phyloP scores from a whole-genome alignment of 1,139 yeast genomes.

The Suhomyces bokatorum region DNA sequence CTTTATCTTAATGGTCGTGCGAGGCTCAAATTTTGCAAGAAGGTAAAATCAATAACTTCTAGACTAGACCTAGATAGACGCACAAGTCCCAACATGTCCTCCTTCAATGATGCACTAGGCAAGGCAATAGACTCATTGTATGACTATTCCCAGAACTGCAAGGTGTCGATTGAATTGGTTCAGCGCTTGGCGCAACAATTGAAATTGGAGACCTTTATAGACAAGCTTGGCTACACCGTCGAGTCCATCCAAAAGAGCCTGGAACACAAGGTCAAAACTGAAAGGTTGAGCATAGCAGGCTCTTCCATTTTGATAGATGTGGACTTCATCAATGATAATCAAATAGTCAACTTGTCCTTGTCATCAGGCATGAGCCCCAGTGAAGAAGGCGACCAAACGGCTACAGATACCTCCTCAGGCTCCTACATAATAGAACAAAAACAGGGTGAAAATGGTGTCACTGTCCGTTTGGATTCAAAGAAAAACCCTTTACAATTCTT shows the following conservation, averaged over 20 bases:
- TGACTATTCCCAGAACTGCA: conserved; percentile 33
- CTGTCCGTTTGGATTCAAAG: conserved; percentile 5
- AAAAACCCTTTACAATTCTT: conserved; percentile 11
- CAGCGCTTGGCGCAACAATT: conserved; percentile 45
- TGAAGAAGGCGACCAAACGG: neutral
- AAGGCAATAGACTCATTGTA: conserved; percentile 34
- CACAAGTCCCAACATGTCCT: conserved; percentile 13
- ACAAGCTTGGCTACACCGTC: conserved; percentile 35
- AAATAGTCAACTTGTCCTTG: conserved; percentile 32
- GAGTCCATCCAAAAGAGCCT: conserved; percentile 17
- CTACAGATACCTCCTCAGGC: conserved; percentile 2
- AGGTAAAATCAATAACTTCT: no score
- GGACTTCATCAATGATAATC: conserved; percentile 33
- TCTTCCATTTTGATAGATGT: conserved; percentile 44
- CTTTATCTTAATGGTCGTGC: no score
- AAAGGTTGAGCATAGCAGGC: conserved; percentile 46
- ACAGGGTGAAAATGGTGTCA: conserved; percentile 5
- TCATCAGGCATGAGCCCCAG: conserved; percentile 23
- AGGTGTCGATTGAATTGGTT: conserved; percentile 39
- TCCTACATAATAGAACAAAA: conserved; percentile 3
- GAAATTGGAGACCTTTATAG: conserved; percentile 46
- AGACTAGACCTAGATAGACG: neutral
- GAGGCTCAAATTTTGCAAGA: no score
- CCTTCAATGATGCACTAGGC: conserved; percentile 25
- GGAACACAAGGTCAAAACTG: conserved; percentile 21